phyloP scores from a whole-genome alignment of 768 basidiomycete species.

The Crepidotus variabilis region DNA sequence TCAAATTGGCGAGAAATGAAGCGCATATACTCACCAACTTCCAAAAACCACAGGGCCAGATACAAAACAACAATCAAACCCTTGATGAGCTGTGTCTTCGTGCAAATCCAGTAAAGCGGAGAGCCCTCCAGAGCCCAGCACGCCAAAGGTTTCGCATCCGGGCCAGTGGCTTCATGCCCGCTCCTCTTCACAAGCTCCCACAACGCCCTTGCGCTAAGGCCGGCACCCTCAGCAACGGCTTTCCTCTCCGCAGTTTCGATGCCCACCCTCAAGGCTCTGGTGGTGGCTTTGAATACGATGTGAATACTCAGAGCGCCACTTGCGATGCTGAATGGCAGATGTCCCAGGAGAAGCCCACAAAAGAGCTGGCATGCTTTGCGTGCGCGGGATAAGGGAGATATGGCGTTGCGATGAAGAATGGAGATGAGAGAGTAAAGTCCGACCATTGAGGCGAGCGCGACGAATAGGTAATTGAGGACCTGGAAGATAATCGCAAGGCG shows the following conservation, averaged over 20 bases:
- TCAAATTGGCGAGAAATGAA: background rate
- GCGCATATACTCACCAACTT: constrained; percentile 2
- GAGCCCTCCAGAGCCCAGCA: background rate
- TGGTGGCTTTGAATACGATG: constrained; percentile 20
- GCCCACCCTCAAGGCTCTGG: background rate
- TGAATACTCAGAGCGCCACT: constrained; percentile 25
- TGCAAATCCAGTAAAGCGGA: constrained; percentile 4
- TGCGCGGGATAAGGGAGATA: constrained; percentile 23
- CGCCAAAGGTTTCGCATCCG: background rate
- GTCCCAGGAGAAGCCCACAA: constrained; percentile 18
- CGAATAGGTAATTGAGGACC: constrained; percentile 5
- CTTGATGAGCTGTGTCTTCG: constrained; percentile 1
- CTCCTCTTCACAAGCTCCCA: background rate
- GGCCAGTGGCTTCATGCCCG: background rate
- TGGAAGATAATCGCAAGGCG: constrained; percentile 7
- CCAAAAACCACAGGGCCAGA: constrained; percentile 5
- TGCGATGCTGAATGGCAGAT: constrained; percentile 23
- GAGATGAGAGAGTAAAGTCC: background rate
- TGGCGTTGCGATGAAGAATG: constrained; percentile 7
- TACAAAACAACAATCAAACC: background rate
- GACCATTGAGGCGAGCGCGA: constrained; percentile 1
- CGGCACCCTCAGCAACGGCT: background rate
- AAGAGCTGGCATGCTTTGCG: constrained; percentile 11
- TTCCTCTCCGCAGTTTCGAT: background rate
- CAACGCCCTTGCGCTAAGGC: background rate